phyloP scores from a whole-genome alignment of 2,329 filamentous ascomycete species.

The Trichoderma asperellum region DNA sequence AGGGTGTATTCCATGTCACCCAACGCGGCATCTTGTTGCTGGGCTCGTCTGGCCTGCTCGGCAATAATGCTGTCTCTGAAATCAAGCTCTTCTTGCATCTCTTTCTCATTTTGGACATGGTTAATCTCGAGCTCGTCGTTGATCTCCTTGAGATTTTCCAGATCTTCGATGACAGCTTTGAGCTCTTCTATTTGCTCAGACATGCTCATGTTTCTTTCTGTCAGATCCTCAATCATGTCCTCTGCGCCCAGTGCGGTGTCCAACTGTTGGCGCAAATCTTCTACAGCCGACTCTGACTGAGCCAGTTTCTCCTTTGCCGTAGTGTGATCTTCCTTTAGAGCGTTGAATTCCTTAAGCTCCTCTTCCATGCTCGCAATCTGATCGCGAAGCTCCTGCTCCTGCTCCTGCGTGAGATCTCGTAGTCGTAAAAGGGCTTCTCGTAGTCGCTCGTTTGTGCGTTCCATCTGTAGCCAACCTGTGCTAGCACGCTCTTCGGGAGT shows the following conservation, averaged over 20 bases:
- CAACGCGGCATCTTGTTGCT: conserved; percentile 76
- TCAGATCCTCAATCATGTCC: conserved; percentile 91
- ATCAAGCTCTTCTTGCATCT: conserved; percentile 91
- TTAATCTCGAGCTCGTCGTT: conserved; percentile 94
- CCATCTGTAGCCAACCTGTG: conserved; percentile 88
- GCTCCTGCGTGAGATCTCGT: conserved; percentile 83
- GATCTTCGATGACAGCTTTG: conserved; percentile 78
- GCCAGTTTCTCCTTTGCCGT: conserved; percentile 72
- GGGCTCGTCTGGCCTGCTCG: conserved; percentile 75
- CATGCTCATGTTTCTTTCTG: conserved; percentile 82
- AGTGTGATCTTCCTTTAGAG: conserved; percentile 70
- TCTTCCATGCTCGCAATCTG: conserved; percentile 75
- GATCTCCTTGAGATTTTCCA: conserved; percentile 87
- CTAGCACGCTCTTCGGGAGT: conserved; percentile 84
- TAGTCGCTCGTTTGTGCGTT: conserved; percentile 84
- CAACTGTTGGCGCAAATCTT: conserved; percentile 87
- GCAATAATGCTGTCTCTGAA: conserved; percentile 81
- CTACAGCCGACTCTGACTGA: conserved; percentile 73
- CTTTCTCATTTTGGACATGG: conserved; percentile 89
- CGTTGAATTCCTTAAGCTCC: conserved; percentile 69
- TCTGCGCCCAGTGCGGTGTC: conserved; percentile 87
- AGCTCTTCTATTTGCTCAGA: conserved; percentile 84
- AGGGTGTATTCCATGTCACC: conserved; percentile 91
- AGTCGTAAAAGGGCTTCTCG: conserved; percentile 82
- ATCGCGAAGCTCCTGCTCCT: conserved; percentile 76